Conservation (phyloP, 2,329 filamentous ascomycete genomes). For the Sporothrix globosa region DNA sequence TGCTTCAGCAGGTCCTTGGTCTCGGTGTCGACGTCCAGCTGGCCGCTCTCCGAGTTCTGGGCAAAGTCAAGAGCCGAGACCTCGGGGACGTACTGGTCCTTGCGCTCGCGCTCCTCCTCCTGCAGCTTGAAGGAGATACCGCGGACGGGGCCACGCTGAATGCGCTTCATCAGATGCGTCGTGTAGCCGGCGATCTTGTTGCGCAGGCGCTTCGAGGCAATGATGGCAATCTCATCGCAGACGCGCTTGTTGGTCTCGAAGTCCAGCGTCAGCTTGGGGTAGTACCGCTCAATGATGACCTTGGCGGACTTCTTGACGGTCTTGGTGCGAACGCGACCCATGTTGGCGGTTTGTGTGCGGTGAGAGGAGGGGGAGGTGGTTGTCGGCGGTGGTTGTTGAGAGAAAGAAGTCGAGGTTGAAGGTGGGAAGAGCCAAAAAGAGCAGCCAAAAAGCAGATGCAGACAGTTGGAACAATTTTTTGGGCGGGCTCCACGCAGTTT, state of each 20-base stretch:
- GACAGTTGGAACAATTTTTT: constrained; percentile 27
- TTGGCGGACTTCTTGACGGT: constrained; percentile 83
- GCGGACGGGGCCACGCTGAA: constrained; percentile 97
- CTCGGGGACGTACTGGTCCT: constrained; percentile 99
- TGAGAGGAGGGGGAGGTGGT: constrained; percentile 40
- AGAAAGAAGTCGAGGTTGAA: background rate
- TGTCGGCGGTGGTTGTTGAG: constrained; percentile 30
- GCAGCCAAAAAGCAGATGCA: constrained; percentile 22
- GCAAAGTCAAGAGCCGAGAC: constrained; percentile 98
- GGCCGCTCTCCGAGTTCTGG: constrained; percentile 88
- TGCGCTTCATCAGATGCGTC: constrained; percentile 99
- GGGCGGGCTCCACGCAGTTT: constrained; percentile 14
- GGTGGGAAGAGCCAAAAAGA: constrained; percentile 1
- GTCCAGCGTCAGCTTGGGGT: constrained; percentile 97
- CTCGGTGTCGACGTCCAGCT: constrained; percentile 93
- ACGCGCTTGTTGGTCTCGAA: constrained; percentile 92
- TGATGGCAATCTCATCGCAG: constrained; percentile 99
- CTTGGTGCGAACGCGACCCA: constrained; percentile 73
- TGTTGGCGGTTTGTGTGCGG: constrained; percentile 55
- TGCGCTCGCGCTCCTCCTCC: constrained; percentile 99
- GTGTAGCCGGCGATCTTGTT: constrained; percentile 99
- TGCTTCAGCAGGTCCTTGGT: constrained; percentile 99
- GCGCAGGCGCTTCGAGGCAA: constrained; percentile 96
- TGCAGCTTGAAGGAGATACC: constrained; percentile 99
- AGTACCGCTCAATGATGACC: constrained; percentile 99